Conservation (phyloP, 352 stramenopile species). For the Globisporangium viniferum region DNA sequence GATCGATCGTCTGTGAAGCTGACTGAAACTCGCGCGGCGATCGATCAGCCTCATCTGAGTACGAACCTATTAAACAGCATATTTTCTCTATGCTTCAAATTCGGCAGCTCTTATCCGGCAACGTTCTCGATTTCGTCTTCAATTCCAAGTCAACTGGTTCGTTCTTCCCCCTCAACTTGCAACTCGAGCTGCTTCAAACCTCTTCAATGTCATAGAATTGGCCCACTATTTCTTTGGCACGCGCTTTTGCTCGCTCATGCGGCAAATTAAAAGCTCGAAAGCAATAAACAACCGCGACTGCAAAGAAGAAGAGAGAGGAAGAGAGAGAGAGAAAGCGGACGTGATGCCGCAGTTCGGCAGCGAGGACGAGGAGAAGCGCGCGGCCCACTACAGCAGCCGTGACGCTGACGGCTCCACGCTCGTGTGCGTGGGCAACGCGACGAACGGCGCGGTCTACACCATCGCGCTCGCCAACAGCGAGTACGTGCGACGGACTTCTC, state of each 20-base stretch:
- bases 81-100: neutral
- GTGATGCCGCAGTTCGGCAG: conserved; percentile 21
- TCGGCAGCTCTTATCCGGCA: neutral
- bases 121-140: neutral
- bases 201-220: conserved; percentile 4
- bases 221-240: neutral
- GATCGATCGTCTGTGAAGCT: neutral
- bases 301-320: neutral
- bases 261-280: neutral
- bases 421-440: conserved; percentile 49
- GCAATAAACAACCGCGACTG: neutral
- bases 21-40: no score
- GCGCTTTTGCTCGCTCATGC: neutral
- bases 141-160: neutral
- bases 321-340: neutral
- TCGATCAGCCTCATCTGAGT: neutral
- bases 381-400: neutral
- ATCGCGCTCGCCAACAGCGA: conserved; percentile 41
- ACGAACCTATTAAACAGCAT: conserved; percentile 1
- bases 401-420: conserved; percentile 13
- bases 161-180: neutral
- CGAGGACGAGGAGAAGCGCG: conserved; percentile 22
- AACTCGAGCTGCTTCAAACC: neutral
- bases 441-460: conserved; percentile 34
- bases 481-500: conserved; percentile 27